Conservation (phyloP, 2,329 filamentous ascomycete species). For the Hypomyces perniciosus region DNA sequence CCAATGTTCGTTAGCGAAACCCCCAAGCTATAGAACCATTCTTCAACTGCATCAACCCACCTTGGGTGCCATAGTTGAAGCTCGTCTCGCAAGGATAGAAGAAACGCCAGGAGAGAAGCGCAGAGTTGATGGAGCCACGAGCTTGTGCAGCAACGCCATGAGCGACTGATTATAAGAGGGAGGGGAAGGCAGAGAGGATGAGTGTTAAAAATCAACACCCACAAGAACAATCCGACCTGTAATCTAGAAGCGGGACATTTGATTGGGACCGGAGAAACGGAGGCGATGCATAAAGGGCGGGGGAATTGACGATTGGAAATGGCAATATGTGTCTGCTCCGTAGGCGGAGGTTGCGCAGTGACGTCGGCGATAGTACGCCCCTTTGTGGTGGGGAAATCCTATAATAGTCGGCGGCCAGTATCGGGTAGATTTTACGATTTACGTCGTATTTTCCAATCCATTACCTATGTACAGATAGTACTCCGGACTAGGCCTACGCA, state of each 20-base stretch:
- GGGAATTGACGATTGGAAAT: too few species aligned
- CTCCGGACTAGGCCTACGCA: too few species aligned
- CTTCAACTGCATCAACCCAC: conserved; percentile 19
- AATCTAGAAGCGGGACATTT: neutral
- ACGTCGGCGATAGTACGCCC: too few species aligned
- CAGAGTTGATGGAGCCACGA: conserved; percentile 23
- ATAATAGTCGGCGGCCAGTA: neutral
- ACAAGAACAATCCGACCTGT: neutral
- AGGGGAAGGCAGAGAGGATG: neutral
- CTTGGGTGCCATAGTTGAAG: conserved; percentile 45
- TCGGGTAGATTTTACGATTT: neutral
- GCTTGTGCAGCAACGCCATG: conserved; percentile 29
- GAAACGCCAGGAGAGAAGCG: conserved; percentile 26
- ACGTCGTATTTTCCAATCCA: too few species aligned
- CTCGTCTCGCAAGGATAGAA: conserved; percentile 29
- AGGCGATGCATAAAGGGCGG: neutral
- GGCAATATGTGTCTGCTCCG: too few species aligned
- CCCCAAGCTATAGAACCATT: neutral
- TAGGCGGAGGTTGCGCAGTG: too few species aligned
- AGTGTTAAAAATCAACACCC: neutral
- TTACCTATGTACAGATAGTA: too few species aligned
- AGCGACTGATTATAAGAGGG: neutral
- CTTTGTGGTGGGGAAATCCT: too few species aligned
- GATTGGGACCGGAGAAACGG: neutral
- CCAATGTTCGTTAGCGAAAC: neutral